Percentiles rank a stretch among this genome's conserved stretches.
Conservation (phyloP, 2,329 filamentous ascomycete species). For the Davidsoniella virescens region DNA sequence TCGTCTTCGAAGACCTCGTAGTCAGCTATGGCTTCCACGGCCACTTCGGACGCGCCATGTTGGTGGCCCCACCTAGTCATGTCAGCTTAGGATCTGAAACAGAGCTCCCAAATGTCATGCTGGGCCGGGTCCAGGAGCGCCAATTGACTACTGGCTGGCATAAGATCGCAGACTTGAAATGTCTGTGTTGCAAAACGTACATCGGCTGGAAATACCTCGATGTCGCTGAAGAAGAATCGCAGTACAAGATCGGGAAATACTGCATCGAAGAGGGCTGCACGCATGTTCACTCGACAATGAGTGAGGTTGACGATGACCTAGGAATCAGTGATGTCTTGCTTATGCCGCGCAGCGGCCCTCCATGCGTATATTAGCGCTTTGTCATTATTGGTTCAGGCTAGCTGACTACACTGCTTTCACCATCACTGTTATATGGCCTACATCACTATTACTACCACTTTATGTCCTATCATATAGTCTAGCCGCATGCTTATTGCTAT, state of each 20-base stretch:
- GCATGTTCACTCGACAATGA: not conserved
- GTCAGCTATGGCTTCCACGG: slow-evolving; percentile 51
- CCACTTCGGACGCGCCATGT: slow-evolving; percentile 46
- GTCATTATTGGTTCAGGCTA: too few relatives aligned
- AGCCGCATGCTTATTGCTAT: too few relatives aligned
- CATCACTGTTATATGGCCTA: too few relatives aligned
- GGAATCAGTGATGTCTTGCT: too few relatives aligned
- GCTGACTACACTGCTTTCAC: too few relatives aligned
- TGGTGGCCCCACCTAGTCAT: slow-evolving; percentile 30
- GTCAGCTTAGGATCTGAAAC: slow-evolving; percentile 16
- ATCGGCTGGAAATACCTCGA: slow-evolving; percentile 56
- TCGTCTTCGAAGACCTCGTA: slow-evolving; percentile 45
- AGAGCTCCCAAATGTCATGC: slow-evolving; percentile 36
- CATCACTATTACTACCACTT: too few relatives aligned
- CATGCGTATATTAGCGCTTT: too few relatives aligned
- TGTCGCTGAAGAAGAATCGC: slow-evolving; percentile 40
- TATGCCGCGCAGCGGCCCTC: too few relatives aligned
- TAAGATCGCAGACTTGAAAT: slow-evolving; percentile 47
- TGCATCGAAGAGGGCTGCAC: slow-evolving; percentile 39
- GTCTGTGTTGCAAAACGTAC: slow-evolving; percentile 36
- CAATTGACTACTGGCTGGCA: slow-evolving; percentile 47
- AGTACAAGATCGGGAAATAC: slow-evolving; percentile 54
- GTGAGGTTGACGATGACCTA: too few relatives aligned
- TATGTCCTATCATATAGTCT: too few relatives aligned
- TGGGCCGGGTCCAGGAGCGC: slow-evolving; percentile 38